Evolutionary conservation across 2,329 filamentous ascomycete genomes (phyloP).

Genomic region (Eurotiales sp.): DNA sequence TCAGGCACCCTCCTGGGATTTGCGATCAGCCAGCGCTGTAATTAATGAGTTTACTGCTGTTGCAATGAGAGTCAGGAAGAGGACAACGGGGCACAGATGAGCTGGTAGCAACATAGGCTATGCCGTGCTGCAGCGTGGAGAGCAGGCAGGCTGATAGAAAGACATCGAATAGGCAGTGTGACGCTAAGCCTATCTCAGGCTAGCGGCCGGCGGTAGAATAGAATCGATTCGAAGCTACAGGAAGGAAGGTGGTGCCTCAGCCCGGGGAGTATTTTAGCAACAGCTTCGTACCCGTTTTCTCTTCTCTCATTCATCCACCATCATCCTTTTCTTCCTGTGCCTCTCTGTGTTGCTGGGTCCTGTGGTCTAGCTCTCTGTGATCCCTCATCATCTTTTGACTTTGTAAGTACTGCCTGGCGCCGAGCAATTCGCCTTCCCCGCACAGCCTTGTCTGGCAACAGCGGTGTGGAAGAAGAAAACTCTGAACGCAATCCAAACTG

Average conservation of each 20-base stretch:
- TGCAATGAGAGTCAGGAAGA: too few species aligned
- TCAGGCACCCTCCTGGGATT: too few species aligned
- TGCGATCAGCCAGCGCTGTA: too few species aligned
- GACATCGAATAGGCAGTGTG: conserved; percentile 1
- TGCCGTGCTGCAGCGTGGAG: neutral
- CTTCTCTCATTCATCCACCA: conserved; percentile 17
- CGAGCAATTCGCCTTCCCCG: neutral
- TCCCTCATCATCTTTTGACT: too few species aligned
- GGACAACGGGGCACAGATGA: neutral
- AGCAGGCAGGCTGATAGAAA: too few species aligned
- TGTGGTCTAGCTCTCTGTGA: neutral
- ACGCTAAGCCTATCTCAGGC: neutral
- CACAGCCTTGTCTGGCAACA: neutral
- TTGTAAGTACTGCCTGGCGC: too few species aligned
- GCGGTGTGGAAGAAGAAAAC: neutral
- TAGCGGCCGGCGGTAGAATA: conserved; percentile 13
- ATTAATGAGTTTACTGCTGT: too few species aligned
- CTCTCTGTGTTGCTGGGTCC: conserved; percentile 17
- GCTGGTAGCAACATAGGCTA: neutral
- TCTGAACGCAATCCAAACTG: neutral
- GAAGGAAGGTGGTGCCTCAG: conserved; percentile 11
- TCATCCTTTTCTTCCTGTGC: conserved; percentile 20
- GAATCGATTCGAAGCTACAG: conserved; percentile 17
- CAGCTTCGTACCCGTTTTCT: conserved; percentile 19
- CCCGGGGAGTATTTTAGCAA: conserved; percentile 19